Evolutionary conservation across 208 protist genomes (phyloP).

Genomic region (Leishmania guyanensis): DNA sequence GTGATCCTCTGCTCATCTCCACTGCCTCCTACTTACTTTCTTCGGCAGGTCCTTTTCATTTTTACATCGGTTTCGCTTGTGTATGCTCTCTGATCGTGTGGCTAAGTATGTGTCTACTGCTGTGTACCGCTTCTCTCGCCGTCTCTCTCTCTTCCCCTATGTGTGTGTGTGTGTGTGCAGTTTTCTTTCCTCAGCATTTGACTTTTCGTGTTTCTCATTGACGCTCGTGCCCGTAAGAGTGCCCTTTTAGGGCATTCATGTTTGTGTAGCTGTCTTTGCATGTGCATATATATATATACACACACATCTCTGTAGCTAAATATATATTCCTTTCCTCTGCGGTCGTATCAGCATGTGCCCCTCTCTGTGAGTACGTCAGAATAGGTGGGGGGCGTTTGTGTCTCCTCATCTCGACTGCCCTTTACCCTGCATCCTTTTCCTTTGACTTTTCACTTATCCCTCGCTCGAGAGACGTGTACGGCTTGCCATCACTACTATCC

Average conservation of each 20-base stretch:
- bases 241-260: neutral
- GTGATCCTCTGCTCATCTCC: neutral
- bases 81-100: neutral
- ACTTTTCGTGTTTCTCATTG: neutral
- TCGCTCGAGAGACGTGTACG: neutral
- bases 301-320: neutral
- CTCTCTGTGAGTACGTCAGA: neutral
- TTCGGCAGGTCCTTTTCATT: neutral
- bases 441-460: conserved; percentile 2
- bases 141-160: neutral
- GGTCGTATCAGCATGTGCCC: neutral
- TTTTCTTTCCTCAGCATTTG: neutral
- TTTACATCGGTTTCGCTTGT: neutral
- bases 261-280: neutral
- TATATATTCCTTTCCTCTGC: neutral
- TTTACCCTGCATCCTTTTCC: neutral
- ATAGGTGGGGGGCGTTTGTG: neutral
- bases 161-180: neutral
- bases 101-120: neutral
- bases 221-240: neutral
- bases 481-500: neutral
- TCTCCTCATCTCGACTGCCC: neutral
- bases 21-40: neutral
- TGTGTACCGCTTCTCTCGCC: neutral
- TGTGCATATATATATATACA: neutral